A percentile compares a stretch with the other conserved stretches of the same genome.
phyloP scores from a whole-genome alignment of 768 basidiomycete genomes.

The Leccinum truebloodii region DNA sequence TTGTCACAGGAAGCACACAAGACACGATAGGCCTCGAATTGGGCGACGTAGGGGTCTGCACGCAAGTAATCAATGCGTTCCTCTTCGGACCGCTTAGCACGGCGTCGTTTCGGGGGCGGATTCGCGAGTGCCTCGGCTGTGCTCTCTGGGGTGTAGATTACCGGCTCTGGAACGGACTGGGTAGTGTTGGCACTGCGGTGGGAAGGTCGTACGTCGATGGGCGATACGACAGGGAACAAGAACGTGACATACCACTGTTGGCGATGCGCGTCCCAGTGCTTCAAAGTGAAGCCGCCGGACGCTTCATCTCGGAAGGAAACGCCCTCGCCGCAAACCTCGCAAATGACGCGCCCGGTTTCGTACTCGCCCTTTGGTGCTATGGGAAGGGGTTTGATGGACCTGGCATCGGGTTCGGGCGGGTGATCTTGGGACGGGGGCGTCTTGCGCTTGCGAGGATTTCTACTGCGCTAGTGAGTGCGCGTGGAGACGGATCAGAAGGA shows the following conservation, averaged over 20 bases:
- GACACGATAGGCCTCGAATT: constrained; percentile 79
- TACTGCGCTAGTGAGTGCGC: constrained; percentile 17
- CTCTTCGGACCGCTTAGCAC: constrained; percentile 76
- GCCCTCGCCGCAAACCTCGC: constrained; percentile 59
- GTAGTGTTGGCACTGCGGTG: constrained; percentile 32
- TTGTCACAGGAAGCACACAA: constrained; percentile 80
- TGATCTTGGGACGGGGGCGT: constrained; percentile 29
- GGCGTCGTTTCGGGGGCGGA: constrained; percentile 61
- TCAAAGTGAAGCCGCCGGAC: constrained; percentile 62
- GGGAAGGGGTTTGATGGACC: constrained; percentile 11
- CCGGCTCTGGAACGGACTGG: constrained; percentile 35
- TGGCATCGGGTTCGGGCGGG: constrained; percentile 17
- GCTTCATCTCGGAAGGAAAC: constrained; percentile 69
- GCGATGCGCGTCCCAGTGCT: constrained; percentile 71
- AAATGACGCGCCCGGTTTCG: constrained; percentile 63
- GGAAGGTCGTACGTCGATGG: constrained; percentile 7
- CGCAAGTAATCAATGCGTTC: constrained; percentile 71
- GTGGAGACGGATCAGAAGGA: constrained; percentile 20
- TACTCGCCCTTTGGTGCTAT: constrained; percentile 51
- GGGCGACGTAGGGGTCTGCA: constrained; percentile 74
- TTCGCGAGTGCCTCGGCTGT: constrained; percentile 44
- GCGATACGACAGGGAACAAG: constrained; percentile 5
- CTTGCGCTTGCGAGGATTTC: constrained; percentile 44
- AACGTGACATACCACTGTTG: constrained; percentile 50
- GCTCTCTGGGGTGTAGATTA: constrained; percentile 46